Evolutionary conservation across 306 rosid genomes (phyloP), one percentile per base, ranked within the genome.

Genomic region (Quercus rubra): DNA sequence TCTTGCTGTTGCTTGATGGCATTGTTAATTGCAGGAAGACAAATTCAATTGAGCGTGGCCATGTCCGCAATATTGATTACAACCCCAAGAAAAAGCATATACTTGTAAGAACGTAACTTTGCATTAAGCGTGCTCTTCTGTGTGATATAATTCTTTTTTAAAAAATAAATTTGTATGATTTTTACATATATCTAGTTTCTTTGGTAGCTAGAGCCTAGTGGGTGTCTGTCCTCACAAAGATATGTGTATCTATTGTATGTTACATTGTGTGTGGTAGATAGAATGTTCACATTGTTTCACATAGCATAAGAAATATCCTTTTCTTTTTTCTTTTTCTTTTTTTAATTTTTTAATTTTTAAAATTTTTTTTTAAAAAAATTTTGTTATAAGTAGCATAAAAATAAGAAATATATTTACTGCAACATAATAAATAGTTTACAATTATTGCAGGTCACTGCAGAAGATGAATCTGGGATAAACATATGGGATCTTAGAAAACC

Each of bases 401-500:
- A 35, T 19, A 18, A 9, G 51, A 68, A 35, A 68, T n/a, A 33
- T n/a, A 7, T 68, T 33, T 33, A 33, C 51, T 67, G 25, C 25
- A 31, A 51, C 63, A 55, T 66, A 80, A 81, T 76, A 70, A 70
- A 80, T 25, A 83, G 70, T 35, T 63, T 75, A 15, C 79, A 73
- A 23, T 74, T 25, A 78, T 70, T 68, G 73, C 90, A 95, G 98
- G 95, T 93, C 74, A 96, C 96, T 57, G 92, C 97, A 71, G 97
- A 89, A 75, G 92, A 93, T 73, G 98, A 93, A 84, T 93, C 93
- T 74, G 97, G 99, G 74, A 89, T 96, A 75, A 91, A 81, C 78
- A 85, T 91, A 33, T 96, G 99, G 98, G 99, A 96, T 87, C 89
- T 93, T 78, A 91, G 99, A 86, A 91, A 89, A 77, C 91, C 93